phyloP scores from a whole-genome alignment of 2,329 filamentous ascomycete species.

The Colletotrichum caudatum region DNA sequence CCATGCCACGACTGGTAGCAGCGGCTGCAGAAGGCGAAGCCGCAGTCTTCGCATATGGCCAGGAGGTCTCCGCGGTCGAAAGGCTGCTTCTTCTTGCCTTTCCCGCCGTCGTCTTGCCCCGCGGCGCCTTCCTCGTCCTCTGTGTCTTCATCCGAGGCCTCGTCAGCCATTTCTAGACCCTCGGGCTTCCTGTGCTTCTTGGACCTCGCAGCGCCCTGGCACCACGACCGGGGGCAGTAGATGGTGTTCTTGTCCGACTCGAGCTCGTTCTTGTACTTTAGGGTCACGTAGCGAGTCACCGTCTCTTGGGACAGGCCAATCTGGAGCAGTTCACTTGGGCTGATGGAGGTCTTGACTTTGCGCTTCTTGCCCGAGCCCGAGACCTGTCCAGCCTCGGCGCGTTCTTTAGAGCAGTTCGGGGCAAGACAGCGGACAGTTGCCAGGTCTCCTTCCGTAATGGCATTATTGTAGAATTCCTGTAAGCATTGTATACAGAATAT shows the following conservation, averaged over 20 bases:
- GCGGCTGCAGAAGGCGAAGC: conserved; percentile 85
- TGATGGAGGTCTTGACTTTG: conserved; percentile 77
- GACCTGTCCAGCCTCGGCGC: conserved; percentile 52
- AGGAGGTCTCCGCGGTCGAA: conserved; percentile 73
- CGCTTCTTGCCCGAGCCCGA: conserved; percentile 54
- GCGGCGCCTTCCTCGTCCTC: conserved; percentile 53
- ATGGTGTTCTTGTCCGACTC: conserved; percentile 93
- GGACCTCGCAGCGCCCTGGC: conserved; percentile 86
- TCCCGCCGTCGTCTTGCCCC: conserved; percentile 40
- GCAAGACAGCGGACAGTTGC: conserved; percentile 82
- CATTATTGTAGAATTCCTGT: conserved; percentile 88
- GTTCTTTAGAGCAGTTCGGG: conserved; percentile 80
- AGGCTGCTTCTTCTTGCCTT: conserved; percentile 42
- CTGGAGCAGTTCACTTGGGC: conserved; percentile 84
- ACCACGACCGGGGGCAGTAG: conserved; percentile 94
- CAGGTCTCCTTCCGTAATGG: conserved; percentile 88
- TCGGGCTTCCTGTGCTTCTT: conserved; percentile 78
- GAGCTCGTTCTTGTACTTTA: conserved; percentile 93
- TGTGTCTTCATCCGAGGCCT: conserved; percentile 64
- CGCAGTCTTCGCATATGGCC: conserved; percentile 88
- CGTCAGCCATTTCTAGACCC: conserved; percentile 71
- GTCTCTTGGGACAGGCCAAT: conserved; percentile 77
- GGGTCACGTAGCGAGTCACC: conserved; percentile 86
- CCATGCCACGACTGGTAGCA: conserved; percentile 90
- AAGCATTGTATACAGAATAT: conserved; percentile 93